Base-by-base conservation (phyloP, 1,284 basidiomycete species). In the Microbotryum intermedium region DNA sequence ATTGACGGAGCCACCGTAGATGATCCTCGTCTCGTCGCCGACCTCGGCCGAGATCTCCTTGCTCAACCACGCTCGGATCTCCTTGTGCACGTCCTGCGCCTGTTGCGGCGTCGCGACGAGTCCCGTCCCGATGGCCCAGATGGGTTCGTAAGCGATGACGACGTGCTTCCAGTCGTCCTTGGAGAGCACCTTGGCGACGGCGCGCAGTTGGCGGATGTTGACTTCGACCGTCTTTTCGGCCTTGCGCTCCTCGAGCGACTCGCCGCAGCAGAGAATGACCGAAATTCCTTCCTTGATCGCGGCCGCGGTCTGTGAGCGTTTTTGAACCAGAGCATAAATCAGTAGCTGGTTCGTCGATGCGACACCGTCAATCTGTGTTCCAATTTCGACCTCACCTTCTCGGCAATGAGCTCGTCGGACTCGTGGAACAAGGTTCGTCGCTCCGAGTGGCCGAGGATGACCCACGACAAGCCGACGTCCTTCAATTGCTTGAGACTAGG, bases 381-480 rank as follows among this genome's bases (percentile, higher is more conserved):
- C 18, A 11, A 13, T 28, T 2, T 9, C 10, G 11, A 1, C 6
- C 11, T 81, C 65, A 88, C 91, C 82, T 97, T 98, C 65, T 82
- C 79, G 20, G 90, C 93, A 62, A 97, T 86, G 58, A 87, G 71
- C 62, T 83, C 83, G 67, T 90, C 64, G 25, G 84, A 82, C 76
- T 99, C 95, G 74, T 84, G 81, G 81, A 98, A 98, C 68, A 95
- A 76, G 6, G 88, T 87, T 61, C 94, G 86, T 69, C 95, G 88
- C 77, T 99, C 95, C 51, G 92, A 97, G 81, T 99, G 94, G 82
- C 93, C 94, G 61, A 97, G 83, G 75, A 99, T 88, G 69, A 97
- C 92, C 77, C 89, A 97, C 61, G 88, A 88, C 68, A 97, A 84
- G 4, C 80, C 80, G 21, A 88, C 87, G 73, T 97, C 91, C 61